Evolutionary conservation across 805 yeast species (phyloP), one percentile per base, ranked within the genome.

Genomic region (Lachancea lanzarotensis): DNA sequence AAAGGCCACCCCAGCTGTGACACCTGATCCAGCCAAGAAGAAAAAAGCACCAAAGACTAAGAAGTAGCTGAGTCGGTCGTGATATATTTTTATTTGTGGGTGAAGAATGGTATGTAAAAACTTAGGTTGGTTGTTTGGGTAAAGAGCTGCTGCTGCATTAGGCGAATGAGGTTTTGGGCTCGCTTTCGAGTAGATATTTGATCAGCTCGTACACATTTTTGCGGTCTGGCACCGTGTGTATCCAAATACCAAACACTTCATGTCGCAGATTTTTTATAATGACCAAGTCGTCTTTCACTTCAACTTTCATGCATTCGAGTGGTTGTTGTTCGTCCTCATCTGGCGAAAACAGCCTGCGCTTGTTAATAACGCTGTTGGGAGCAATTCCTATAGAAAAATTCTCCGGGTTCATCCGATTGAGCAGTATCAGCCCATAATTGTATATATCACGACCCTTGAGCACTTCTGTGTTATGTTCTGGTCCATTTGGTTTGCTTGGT

Each of bases 161-260:
- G 38, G 63, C 58, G 45, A 58, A 63, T 15, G 66, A 54, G 29
- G 56, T 62, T 46, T 62, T 60, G 27, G 66, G 65, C 42, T 61
- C 64, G 47, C 52, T 59, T 31, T 62, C 65, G 35, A 62, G 48
- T 27, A 62, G 48, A 45, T 61, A 60, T 43, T 64, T 64, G 17
- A 72, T 55, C 41, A 72, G 49, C 54, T 79, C 76, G 53, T 68
- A 76, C 35, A 84, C 66, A 52, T 76, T 75, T 37, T 73, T 73
- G 60, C 91, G 70, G 55, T 84, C 90, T 7, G 73, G 76, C 37
- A 74, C 80, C 45, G 83, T 79, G 57, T 82, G 85, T 17, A 84
- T 72, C 93, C 93, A 85, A 39, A 85, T 66, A 1, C 95, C 95
- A 60, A 74, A 84, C 11, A 84, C 81, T 37, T 82, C 85, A 18